Evolutionary conservation across 73 alveolate species (phyloP).

Genomic region (Stentor roeselii): DNA sequence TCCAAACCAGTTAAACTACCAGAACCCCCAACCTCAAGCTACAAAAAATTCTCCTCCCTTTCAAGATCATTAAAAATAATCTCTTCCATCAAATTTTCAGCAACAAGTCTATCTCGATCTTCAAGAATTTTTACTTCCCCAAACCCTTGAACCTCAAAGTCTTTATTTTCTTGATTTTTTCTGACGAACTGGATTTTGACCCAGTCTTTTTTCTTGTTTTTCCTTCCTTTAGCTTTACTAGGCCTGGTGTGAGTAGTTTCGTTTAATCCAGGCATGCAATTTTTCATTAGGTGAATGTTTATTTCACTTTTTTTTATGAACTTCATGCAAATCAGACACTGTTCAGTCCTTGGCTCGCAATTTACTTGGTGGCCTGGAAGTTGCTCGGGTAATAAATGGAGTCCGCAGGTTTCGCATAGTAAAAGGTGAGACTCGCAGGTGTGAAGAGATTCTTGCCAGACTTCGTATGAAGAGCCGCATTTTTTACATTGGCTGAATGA

Average conservation of each 20-base stretch:
- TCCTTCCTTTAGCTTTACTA: too few species aligned
- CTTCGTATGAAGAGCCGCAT: not conserved
- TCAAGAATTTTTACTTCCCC: too few species aligned
- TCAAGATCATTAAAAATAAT: too few species aligned
- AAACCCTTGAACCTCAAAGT: too few species aligned
- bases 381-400: not conserved
- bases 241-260: not conserved
- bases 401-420: not conserved
- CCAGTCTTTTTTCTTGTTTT: not conserved
- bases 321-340: not conserved
- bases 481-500: not conserved
- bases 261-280: not conserved
- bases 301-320: too few species aligned
- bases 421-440: not conserved
- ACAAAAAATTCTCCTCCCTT: too few species aligned
- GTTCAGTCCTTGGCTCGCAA: not conserved
- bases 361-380: not conserved
- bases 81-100: too few species aligned
- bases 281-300: not conserved
- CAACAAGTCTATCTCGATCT: too few species aligned
- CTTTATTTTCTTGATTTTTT: too few species aligned
- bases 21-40: too few species aligned
- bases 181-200: too few species aligned
- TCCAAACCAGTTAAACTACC: too few species aligned
- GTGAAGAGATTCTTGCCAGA: not conserved